Evolutionary conservation across 2,329 filamentous ascomycete genomes (phyloP), one percentile per base, ranked within the genome.

Genomic region (Pyricularia grisea): DNA sequence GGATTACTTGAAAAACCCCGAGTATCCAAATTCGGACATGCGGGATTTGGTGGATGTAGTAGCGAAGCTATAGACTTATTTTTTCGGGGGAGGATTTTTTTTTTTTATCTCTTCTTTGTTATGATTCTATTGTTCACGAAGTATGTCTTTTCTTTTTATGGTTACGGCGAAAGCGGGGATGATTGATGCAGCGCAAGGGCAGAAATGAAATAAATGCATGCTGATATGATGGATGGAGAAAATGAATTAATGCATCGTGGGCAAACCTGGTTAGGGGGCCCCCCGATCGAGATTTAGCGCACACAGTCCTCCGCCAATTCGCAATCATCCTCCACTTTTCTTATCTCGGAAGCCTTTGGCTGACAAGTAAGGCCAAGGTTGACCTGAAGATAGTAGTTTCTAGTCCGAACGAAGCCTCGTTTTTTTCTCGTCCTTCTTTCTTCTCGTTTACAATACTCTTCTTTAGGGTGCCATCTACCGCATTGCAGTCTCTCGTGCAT

Each of bases 11-110:
- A 20, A 58, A 17, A 67, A 67, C 33, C 66, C 66, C 27, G 66
- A 67, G 42, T 67, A 67, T 60, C 66, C 66, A 27, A 67, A 67
- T 23, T 67, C 66, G 36, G 66, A 67, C 14, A 28, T 69, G 25
- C 42, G 68, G 17, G 50, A 61, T 28, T 27, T 69, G 23, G 33
- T 10, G 50, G 68, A 65, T 64, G 42, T 9, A n/a, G 50, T 33
- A 58, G 64, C 68, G 20, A 69, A 66, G 31, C 42, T 69, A 27
- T 69, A 61, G 14, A 33, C 36, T 50, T 50, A n/a, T 50, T n/a
- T n/a, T n/a, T n/a, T n/a, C n/a, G n/a, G n/a, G n/a, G n/a, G n/a
- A n/a, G n/a, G n/a, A n/a, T 36, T 50, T 50, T 20, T 20, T 42
- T 42, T 20, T 42, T 42, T 42, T 6, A 12, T 42, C 7, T n/a